These are phyloP conservation scores for Silene noctiflora DNA, from an alignment of 179 eudicot species.

Conservation along the genomic window DNA sequence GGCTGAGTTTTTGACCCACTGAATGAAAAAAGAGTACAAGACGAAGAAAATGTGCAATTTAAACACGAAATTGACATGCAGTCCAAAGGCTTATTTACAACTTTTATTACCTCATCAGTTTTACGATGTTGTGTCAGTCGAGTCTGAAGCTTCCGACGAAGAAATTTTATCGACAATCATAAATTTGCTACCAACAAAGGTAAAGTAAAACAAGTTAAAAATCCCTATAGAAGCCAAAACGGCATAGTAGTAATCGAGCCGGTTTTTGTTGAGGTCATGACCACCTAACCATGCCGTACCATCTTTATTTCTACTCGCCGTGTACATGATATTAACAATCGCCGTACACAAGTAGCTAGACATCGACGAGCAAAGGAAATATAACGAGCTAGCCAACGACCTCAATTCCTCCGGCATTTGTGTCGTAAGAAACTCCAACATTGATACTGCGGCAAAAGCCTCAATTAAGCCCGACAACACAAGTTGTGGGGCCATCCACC, in stretches of 20 bases:
- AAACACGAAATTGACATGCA: not conserved
- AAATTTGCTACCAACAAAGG: slow-evolving; percentile 41
- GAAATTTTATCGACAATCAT: slow-evolving; percentile 21
- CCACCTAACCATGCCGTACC: slow-evolving; percentile 63
- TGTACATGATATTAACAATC: slow-evolving; percentile 44
- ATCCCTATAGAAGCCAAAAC: slow-evolving; percentile 43
- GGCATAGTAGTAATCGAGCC: slow-evolving; percentile 53
- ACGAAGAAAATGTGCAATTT: too few relatives aligned
- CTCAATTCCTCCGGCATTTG: slow-evolving; percentile 66
- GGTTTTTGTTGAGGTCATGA: slow-evolving; percentile 53
- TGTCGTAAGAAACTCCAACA: slow-evolving; percentile 57
- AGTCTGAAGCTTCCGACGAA: not conserved
- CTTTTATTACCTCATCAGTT: not conserved
- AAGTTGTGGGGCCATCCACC: slow-evolving; percentile 47
- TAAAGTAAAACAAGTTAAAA: slow-evolving; percentile 47
- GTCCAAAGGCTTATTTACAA: not conserved
- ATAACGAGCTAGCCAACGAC: slow-evolving; percentile 50
- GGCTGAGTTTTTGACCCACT: too few relatives aligned
- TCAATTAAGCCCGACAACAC: slow-evolving; percentile 51
- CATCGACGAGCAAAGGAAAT: slow-evolving; percentile 49
- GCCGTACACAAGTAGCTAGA: slow-evolving; percentile 52
- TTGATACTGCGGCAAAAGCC: slow-evolving; percentile 54
- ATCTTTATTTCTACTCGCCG: slow-evolving; percentile 23
- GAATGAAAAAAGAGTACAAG: too few relatives aligned
- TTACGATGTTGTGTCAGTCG: not conserved